Percentiles rank a stretch among this genome's conserved stretches.
Evolutionary conservation across 2,329 filamentous ascomycete species (phyloP).

Genomic region (Trichoderma hamatum): DNA sequence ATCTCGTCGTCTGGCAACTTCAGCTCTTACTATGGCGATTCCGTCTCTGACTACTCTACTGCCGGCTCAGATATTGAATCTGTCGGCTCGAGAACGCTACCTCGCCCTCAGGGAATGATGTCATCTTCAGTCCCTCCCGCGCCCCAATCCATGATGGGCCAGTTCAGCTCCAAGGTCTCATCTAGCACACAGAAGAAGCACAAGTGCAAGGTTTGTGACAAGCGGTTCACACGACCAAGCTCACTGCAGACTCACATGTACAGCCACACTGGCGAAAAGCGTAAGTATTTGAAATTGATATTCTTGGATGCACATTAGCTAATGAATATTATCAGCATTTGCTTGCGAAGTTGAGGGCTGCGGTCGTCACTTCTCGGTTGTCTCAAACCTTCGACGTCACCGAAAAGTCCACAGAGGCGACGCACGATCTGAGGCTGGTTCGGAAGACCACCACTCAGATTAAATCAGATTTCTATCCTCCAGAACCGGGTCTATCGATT

Average conservation of each 20-base stretch:
- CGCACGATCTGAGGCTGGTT: slow-evolving; percentile 63
- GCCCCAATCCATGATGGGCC: slow-evolving; percentile 96
- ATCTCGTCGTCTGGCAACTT: slow-evolving; percentile 87
- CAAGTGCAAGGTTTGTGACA: slow-evolving; percentile 98
- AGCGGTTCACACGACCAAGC: slow-evolving; percentile 92
- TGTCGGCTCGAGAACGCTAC: slow-evolving; percentile 78
- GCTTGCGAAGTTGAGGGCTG: slow-evolving; percentile 93
- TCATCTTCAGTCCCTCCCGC: slow-evolving; percentile 72
- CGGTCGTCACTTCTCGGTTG: slow-evolving; percentile 93
- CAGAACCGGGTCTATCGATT: neutral
- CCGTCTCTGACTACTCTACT: slow-evolving; percentile 91
- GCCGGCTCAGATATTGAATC: slow-evolving; percentile 84
- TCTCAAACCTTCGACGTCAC: slow-evolving; percentile 91
- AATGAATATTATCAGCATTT: slow-evolving; percentile 64
- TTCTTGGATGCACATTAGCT: neutral
- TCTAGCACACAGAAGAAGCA: slow-evolving; percentile 98
- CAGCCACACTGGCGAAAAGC: slow-evolving; percentile 97
- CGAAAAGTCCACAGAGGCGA: slow-evolving; percentile 89
- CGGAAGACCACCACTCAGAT: slow-evolving; percentile 65
- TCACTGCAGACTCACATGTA: slow-evolving; percentile 98
- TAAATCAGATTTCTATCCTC: slow-evolving; percentile 37
- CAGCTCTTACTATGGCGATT: slow-evolving; percentile 81
- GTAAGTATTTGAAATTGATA: slow-evolving; percentile 60
- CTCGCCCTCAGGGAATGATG: slow-evolving; percentile 69
- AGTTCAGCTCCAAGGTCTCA: slow-evolving; percentile 95